Evolutionary conservation across 78 protist species (phyloP), one percentile per base, ranked within the genome.

Genomic region (Diacronema lutheri): DNA sequence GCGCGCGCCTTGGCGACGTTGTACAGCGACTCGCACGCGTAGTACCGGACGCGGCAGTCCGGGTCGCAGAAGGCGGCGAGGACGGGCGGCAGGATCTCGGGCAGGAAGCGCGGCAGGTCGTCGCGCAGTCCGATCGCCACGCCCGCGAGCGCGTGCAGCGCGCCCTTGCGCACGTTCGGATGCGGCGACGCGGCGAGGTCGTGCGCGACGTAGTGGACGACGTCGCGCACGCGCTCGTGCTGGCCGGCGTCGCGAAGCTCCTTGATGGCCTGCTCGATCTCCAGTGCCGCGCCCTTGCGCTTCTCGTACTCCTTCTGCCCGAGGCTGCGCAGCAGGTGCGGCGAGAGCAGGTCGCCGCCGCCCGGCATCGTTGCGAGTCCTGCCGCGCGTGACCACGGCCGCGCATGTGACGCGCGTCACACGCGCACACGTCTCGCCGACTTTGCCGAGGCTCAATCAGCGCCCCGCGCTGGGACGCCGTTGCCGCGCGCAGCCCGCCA

Each of bases 1-100:
- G 16, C 16, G 50, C 50, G 16, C 16, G 38, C 96, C 88, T 96
- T 95, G 14, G 97, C 92, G 37, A 97, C 72, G 92, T 97, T 97
- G 89, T 93, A 97, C 74, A 97, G 71, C 21, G 97, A 78, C 84
- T 97, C 99, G 79, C 97, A 95, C 11, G 98, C 98, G 83, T 94
- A 95, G 91, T 96, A 97, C 25, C 99, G 90, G 61, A 95, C 95
- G 10, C 93, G 80, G 65, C 69, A 44, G 73, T 88, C 87, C 20
- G 31, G 87, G 77, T 90, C 94, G 9, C 40, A 0, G 62, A 93
- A 82, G 71, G 86, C 68, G 29, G 81, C 31, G 37, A 94, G 79
- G 9, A 94, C 93, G 10, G 98, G 96, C 26, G 95, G 95, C 21
- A 94, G 73, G 35, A 95, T 81, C 20, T 73, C 86, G 25, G 81